Evolutionary conservation across 306 rosid genomes (phyloP), one percentile per base, ranked within the genome.

Genomic region (Cucurbita argyrosperma): DNA sequence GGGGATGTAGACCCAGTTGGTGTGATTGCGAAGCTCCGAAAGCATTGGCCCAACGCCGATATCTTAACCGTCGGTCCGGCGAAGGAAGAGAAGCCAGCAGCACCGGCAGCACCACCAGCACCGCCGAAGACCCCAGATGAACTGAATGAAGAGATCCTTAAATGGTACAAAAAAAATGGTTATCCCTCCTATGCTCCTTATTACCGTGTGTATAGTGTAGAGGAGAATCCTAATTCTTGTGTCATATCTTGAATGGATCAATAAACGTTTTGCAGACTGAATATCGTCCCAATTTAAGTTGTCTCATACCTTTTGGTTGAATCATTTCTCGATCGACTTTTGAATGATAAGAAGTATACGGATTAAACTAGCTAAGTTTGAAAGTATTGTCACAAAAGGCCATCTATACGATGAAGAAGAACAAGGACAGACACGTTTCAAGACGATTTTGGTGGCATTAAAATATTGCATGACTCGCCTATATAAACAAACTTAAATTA

Each of bases 41-140:
- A 90, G 76, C 13, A 50, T 49, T 93, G 97, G 96, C 59, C 21
- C 76, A 26, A 90, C 6, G 94, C 94, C 6, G 96, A 93, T 7
- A 90, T 93, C 8, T 1, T 90, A 67, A 77, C 89, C 1, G 89
- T 93, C 26, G 96, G 98, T 61, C 98, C 96, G 1, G 94, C 94
- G 10, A 93, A 90, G 63, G 90, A 71, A 0, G 78, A 56, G 7
- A 85, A 87, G 76, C 5, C 14, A 0, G 73, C 80, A 46, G 84
- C 47, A 26, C 26, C 26, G 26, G 3, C 35, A 30, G 35, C 35
- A 0, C 87, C 67, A 0, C 60, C 51, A 30, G 35, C 35, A 30
- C 35, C 35, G 35, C 35, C 35, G 35, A 30, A 30, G 35, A 30
- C 35, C 35, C n/a, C 13, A 50, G 13, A 7, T 50, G 54, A 50